Evolutionary conservation across 345 rosid species (phyloP).

Genomic region (Bretschneidera sinensis): DNA sequence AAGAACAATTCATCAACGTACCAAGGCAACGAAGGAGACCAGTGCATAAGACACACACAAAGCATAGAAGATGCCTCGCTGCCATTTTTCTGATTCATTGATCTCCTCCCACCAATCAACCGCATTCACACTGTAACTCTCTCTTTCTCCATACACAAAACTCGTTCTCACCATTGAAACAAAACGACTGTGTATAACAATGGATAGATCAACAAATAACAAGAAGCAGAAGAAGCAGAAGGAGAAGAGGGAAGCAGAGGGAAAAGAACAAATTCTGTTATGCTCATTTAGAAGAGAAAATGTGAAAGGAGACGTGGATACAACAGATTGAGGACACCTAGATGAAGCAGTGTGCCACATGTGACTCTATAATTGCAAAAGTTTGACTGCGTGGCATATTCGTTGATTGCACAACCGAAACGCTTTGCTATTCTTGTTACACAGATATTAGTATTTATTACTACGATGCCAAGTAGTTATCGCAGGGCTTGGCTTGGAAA

Average conservation of each 20-base stretch:
- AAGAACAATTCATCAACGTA: slow-evolving; percentile 7
- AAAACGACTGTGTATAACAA: slow-evolving; percentile 4
- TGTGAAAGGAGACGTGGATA: slow-evolving; percentile 13
- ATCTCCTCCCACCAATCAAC: slow-evolving; percentile 51
- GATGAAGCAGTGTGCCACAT: slow-evolving; percentile 1
- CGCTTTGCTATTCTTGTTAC: slow-evolving; percentile 13
- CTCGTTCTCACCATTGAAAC: slow-evolving; percentile 16
- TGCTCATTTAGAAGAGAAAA: not conserved
- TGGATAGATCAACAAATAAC: not conserved
- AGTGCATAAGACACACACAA: slow-evolving; percentile 44
- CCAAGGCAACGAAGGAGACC: slow-evolving; percentile 58
- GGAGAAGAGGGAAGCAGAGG: not conserved
- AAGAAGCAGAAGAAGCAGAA: not conserved
- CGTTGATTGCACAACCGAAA: slow-evolving; percentile 24
- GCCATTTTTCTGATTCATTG: slow-evolving; percentile 51
- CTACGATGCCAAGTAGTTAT: not conserved
- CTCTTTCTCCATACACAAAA: slow-evolving; percentile 4
- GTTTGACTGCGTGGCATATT: slow-evolving; percentile 17
- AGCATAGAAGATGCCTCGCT: slow-evolving; percentile 40
- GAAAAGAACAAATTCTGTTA: not conserved
- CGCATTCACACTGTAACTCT: not conserved
- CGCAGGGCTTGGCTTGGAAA: no score
- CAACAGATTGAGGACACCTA: slow-evolving; percentile 1
- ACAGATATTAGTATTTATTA: no score
- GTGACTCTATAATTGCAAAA: slow-evolving; percentile 9